Evolutionary conservation across 116 monocot species (phyloP).

Genomic region (Zostera marina): DNA sequence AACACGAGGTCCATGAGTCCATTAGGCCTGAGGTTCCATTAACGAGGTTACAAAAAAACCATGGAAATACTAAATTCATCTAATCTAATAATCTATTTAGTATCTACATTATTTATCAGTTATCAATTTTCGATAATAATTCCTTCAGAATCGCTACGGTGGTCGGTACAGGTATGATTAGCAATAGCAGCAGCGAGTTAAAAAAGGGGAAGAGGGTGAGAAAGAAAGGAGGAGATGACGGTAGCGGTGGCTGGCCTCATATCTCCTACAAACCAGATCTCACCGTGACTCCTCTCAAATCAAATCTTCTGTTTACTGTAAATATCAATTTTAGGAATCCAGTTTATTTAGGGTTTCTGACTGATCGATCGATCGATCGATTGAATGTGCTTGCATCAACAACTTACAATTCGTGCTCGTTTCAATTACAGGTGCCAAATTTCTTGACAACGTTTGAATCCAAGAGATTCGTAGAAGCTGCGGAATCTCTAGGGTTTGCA

Average conservation of each 20-base stretch:
- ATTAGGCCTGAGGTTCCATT: too few relatives aligned
- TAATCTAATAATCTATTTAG: too few relatives aligned
- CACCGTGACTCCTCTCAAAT: slow-evolving; percentile 2
- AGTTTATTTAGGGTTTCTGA: not conserved
- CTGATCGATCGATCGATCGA: not conserved
- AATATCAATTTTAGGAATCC: not conserved
- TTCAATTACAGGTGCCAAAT: slow-evolving; percentile 41
- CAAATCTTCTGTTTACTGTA: slow-evolving; percentile 14
- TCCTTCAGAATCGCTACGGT: too few relatives aligned
- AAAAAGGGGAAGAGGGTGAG: slow-evolving; percentile 8
- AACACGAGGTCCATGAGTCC: too few relatives aligned
- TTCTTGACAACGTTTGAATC: slow-evolving; percentile 56
- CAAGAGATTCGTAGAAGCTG: slow-evolving; percentile 53
- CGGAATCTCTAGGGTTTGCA: slow-evolving; percentile 56
- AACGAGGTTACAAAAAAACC: too few relatives aligned
- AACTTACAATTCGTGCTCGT: not conserved
- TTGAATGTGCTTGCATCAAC: not conserved
- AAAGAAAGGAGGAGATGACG: not conserved
- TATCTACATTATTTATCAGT: too few relatives aligned
- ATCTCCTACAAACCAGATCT: slow-evolving; percentile 9
- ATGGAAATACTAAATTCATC: too few relatives aligned
- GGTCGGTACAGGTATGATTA: not conserved
- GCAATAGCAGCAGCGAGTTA: slow-evolving; percentile 1
- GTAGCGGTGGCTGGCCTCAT: slow-evolving; percentile 9
- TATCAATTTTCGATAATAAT: too few relatives aligned